Conservation (phyloP, 371 early-diverging fungal species). For the Apophysomyces trapeziformis region DNA sequence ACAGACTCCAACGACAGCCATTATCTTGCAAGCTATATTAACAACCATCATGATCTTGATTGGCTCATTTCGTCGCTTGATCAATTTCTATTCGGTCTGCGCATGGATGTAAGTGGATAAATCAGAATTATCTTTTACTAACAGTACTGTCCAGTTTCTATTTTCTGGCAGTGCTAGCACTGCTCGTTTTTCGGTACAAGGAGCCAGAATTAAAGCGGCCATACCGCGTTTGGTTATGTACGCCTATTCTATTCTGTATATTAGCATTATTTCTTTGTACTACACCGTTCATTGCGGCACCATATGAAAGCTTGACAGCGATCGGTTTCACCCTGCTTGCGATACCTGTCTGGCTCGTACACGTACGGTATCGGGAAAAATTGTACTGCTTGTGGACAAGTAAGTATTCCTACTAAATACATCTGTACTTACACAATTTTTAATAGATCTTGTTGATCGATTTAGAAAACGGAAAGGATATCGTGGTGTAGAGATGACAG, state of each 20-base stretch:
- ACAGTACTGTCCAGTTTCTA: slow-evolving; percentile 33
- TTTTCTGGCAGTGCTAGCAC: slow-evolving; percentile 56
- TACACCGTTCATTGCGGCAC: slow-evolving; percentile 66
- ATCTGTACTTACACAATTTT: not conserved
- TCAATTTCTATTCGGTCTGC: slow-evolving; percentile 77
- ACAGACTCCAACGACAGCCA: slow-evolving; percentile 73
- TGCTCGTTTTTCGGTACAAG: slow-evolving; percentile 60
- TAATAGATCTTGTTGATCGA: slow-evolving; percentile 22
- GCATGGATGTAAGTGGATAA: slow-evolving; percentile 67
- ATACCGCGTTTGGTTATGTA: slow-evolving; percentile 63
- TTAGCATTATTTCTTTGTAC: slow-evolving; percentile 64
- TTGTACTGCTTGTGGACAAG: slow-evolving; percentile 33
- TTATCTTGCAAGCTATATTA: slow-evolving; percentile 65
- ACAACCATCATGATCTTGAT: slow-evolving; percentile 68
- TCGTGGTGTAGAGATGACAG: slow-evolving; percentile 49
- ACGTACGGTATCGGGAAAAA: slow-evolving; percentile 41
- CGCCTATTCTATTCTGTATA: slow-evolving; percentile 62
- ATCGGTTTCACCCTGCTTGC: slow-evolving; percentile 45
- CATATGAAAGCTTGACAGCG: slow-evolving; percentile 57
- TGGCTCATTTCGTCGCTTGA: slow-evolving; percentile 69
- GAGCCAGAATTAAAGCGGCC: slow-evolving; percentile 69
- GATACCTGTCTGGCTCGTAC: slow-evolving; percentile 57
- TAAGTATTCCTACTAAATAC: slow-evolving; percentile 17
- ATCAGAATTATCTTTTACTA: not conserved
- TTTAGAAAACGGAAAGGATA: slow-evolving; percentile 38